Evolutionary conservation across 2,329 filamentous ascomycete species (phyloP).

Genomic region (Hawksworthiomyces lignivorus): DNA sequence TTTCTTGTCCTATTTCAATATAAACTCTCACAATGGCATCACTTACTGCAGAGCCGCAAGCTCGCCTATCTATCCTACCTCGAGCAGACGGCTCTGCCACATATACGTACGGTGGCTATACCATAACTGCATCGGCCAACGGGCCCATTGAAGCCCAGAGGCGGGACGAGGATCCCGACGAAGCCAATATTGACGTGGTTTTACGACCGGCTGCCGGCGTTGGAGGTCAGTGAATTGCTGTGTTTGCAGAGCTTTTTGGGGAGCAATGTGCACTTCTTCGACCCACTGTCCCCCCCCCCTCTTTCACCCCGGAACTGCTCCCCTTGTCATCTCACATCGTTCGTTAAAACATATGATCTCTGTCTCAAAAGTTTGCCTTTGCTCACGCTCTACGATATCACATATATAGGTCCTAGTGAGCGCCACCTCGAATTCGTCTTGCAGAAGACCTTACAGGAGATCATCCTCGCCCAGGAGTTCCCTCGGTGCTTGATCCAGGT

Average conservation of each 20-base stretch:
- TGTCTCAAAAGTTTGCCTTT: conserved; percentile 1
- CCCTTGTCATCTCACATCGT: conserved; percentile 6
- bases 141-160: conserved; percentile 85
- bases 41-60: conserved; percentile 41
- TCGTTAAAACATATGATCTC: conserved; percentile 7
- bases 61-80: conserved; percentile 51
- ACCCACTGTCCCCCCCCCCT: no score
- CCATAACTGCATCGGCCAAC: conserved; percentile 78
- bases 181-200: conserved; percentile 83
- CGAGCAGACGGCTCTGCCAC: conserved; percentile 74
- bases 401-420: conserved; percentile 56
- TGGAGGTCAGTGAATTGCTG: conserved; percentile 49
- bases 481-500: conserved; percentile 73
- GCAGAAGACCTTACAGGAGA: conserved; percentile 62
- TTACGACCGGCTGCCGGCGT: conserved; percentile 79
- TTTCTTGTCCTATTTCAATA: background rate
- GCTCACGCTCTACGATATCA: conserved; percentile 16
- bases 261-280: no score
- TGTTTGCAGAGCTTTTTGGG: background rate
- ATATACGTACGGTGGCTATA: conserved; percentile 69
- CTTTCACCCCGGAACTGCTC: background rate
- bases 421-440: conserved; percentile 75
- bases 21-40: conserved; percentile 34
- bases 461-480: conserved; percentile 68
- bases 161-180: conserved; percentile 84